Evolutionary conservation across 1,284 basidiomycete species (phyloP).

Genomic region (Paramarasmius palmivorus): DNA sequence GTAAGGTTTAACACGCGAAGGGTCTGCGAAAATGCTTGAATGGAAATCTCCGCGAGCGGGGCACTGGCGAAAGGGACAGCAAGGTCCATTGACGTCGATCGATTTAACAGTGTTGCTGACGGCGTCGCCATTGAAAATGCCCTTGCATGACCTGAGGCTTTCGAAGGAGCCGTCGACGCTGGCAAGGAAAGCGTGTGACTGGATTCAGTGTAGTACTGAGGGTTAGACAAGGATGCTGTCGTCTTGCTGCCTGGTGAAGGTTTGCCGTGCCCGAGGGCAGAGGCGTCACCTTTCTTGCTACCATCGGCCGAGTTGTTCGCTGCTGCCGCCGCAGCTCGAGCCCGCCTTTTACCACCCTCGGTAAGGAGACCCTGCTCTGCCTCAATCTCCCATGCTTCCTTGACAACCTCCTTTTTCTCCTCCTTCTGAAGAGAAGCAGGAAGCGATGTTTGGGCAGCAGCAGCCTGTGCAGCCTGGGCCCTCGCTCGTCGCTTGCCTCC

Average conservation of each 20-base stretch:
- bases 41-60: conserved; percentile 58
- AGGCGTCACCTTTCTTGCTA: conserved; percentile 1
- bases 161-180: conserved; percentile 52
- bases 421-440: conserved; percentile 12
- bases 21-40: conserved; percentile 60
- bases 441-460: conserved; percentile 8
- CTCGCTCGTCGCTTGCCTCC: conserved; percentile 19
- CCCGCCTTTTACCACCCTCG: conserved; percentile 66
- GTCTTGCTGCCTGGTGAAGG: not conserved
- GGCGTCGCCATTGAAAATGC: conserved; percentile 57
- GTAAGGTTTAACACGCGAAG: conserved; percentile 62
- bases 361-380: conserved; percentile 72
- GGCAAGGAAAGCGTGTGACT: conserved; percentile 67
- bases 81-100: conserved; percentile 44
- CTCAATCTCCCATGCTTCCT: conserved; percentile 77
- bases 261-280: conserved; percentile 3
- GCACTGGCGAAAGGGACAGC: conserved; percentile 66
- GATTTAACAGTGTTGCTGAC: conserved; percentile 27
- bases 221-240: conserved; percentile 37
- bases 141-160: conserved; percentile 48
- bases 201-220: conserved; percentile 58
- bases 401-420: conserved; percentile 40
- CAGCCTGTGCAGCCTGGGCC: conserved; percentile 20
- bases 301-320: conserved; percentile 30
- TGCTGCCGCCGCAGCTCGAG: conserved; percentile 53